Conservation (phyloP, 306 rosid genomes). For the Ammopiptanthus mongolicus region DNA sequence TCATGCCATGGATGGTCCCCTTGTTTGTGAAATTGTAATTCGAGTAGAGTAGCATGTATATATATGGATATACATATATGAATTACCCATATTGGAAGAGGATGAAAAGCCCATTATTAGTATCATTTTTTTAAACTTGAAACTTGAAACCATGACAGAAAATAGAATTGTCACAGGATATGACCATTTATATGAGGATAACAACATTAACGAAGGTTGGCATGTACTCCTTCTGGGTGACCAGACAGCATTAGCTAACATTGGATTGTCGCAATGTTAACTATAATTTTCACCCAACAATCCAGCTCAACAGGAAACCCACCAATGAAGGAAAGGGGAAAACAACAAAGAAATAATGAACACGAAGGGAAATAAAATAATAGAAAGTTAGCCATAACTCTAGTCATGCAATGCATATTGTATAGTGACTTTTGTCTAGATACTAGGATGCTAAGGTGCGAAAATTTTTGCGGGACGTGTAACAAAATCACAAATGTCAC, state of each 20-base stretch:
- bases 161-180: not conserved
- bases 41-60: not conserved
- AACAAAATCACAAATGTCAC: slow-evolving; percentile 27
- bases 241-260: not conserved
- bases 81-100: too few relatives aligned
- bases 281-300: not conserved
- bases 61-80: too few relatives aligned
- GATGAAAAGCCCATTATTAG: not conserved
- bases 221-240: not conserved
- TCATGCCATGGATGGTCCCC: slow-evolving; percentile 9
- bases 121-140: not conserved
- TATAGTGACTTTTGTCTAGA: slow-evolving; percentile 10
- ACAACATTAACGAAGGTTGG: not conserved
- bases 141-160: not conserved
- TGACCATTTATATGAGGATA: not conserved
- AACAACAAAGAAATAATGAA: not conserved
- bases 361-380: not conserved
- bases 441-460: not conserved
- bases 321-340: not conserved
- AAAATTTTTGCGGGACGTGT: not conserved
- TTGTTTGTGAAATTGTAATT: not conserved
- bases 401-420: slow-evolving; percentile 26
- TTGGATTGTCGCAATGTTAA: slow-evolving; percentile 15
- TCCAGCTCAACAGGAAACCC: not conserved
- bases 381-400: slow-evolving; percentile 21